Conservation (phyloP, 164 flowering plant species). For the Vitis amurensis region DNA sequence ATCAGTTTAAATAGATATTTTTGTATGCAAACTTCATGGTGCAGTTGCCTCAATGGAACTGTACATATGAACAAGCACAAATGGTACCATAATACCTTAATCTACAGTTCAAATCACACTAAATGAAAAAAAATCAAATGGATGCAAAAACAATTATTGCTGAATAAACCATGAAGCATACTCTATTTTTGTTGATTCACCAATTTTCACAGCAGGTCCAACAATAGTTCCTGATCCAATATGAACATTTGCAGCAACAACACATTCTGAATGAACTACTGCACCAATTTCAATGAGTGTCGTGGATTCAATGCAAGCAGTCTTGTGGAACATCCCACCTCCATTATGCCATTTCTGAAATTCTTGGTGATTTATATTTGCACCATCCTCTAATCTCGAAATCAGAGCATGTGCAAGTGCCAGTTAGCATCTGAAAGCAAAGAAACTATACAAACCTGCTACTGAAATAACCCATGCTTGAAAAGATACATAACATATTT, state of each 20-base stretch:
- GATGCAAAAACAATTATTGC: neutral
- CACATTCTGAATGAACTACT: slow-evolving; percentile 56
- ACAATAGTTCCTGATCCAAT: slow-evolving; percentile 78
- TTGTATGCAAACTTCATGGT: too few relatives aligned
- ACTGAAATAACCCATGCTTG: neutral
- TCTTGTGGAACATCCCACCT: slow-evolving; percentile 70
- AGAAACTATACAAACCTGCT: neutral
- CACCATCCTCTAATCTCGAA: slow-evolving; percentile 27
- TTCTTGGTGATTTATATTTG: slow-evolving; percentile 21
- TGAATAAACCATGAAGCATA: slow-evolving; percentile 20
- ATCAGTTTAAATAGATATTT: too few relatives aligned
- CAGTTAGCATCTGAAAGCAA: neutral
- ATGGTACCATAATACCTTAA: too few relatives aligned
- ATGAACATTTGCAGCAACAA: slow-evolving; percentile 54
- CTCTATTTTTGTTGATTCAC: slow-evolving; percentile 77
- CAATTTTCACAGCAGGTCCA: slow-evolving; percentile 71
- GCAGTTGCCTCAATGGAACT: too few relatives aligned
- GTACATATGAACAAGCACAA: too few relatives aligned
- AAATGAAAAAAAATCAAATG: neutral
- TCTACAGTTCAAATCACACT: too few relatives aligned
- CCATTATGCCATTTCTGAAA: slow-evolving; percentile 77
- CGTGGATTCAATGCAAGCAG: slow-evolving; percentile 61
- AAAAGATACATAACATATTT: neutral
- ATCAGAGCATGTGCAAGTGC: slow-evolving; percentile 2
- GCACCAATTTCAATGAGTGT: slow-evolving; percentile 71